These are phyloP conservation scores for Eucalyptus erythrocorys DNA, from an alignment of 345 rosid species.

Conservation along the genomic window DNA sequence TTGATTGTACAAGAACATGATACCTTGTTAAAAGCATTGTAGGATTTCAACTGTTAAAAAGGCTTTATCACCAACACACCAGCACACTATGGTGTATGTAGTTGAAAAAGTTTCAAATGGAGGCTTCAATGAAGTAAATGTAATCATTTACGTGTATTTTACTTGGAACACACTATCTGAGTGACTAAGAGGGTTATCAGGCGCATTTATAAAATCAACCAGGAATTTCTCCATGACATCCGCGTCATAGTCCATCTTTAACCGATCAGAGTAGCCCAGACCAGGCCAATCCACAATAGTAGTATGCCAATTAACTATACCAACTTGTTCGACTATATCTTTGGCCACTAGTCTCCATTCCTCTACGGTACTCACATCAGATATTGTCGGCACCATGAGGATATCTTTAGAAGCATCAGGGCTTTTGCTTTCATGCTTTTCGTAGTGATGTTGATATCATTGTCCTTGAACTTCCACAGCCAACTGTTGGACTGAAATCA, in stretches of 20 bases:
- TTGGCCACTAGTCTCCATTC: constrained; percentile 91
- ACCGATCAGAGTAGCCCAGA: constrained; percentile 72
- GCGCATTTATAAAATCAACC: constrained; percentile 65
- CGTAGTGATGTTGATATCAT: constrained; percentile 52
- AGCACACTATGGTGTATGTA: background rate
- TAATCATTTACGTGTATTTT: background rate
- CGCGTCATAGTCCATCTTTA: constrained; percentile 73
- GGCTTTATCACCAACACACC: background rate
- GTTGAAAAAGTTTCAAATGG: background rate
- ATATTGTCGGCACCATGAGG: constrained; percentile 81
- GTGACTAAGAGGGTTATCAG: constrained; percentile 47
- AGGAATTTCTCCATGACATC: constrained; percentile 84
- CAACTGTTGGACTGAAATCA: background rate
- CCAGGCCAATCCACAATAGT: constrained; percentile 96
- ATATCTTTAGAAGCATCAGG: constrained; percentile 45
- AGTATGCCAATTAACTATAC: constrained; percentile 54
- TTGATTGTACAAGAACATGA: background rate
- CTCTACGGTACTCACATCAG: constrained; percentile 93
- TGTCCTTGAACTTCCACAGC: constrained; percentile 65
- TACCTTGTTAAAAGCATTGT: background rate
- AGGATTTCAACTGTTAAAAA: background rate
- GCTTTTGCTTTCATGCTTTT: constrained; percentile 49
- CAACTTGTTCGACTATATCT: constrained; percentile 48
- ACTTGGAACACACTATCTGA: constrained; percentile 21
- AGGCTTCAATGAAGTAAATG: background rate